phyloP scores from a whole-genome alignment of 2,329 filamentous ascomycete species.

The Colletotrichum shisoi region DNA sequence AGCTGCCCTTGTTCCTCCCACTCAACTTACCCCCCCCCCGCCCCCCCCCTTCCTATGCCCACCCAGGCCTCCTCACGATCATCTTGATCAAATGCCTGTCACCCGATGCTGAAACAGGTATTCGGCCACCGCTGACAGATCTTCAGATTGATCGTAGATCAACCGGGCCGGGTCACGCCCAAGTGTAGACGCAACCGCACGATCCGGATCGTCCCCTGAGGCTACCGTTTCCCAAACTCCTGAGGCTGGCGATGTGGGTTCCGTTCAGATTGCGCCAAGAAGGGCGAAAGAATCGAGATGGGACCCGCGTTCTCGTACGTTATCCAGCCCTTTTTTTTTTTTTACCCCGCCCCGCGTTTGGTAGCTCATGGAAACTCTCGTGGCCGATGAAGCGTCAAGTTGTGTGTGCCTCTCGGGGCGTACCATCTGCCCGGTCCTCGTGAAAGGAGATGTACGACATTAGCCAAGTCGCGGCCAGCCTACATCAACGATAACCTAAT shows the following conservation, averaged over 20 bases:
- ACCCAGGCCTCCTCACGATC: conserved; percentile 54
- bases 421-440: conserved; percentile 65
- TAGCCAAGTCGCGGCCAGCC: conserved; percentile 56
- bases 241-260: conserved; percentile 49
- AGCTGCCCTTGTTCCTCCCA: conserved; percentile 40
- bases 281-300: conserved; percentile 48
- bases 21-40: conserved; percentile 44
- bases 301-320: conserved; percentile 50
- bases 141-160: conserved; percentile 52
- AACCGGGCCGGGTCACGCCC: conserved; percentile 52
- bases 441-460: conserved; percentile 58
- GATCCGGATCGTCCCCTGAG: conserved; percentile 51
- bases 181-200: conserved; percentile 51
- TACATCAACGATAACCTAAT: conserved; percentile 50
- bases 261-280: conserved; percentile 51
- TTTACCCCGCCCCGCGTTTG: conserved; percentile 64
- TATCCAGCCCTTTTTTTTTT: background rate
- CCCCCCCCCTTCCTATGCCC: conserved; percentile 50
- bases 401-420: conserved; percentile 67
- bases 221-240: conserved; percentile 40
- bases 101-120: conserved; percentile 59
- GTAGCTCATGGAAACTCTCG: conserved; percentile 57
- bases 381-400: conserved; percentile 62
- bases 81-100: conserved; percentile 55
- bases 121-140: conserved; percentile 48